Conservation (phyloP, 345 rosid genomes). For the Sonneratia alba region DNA sequence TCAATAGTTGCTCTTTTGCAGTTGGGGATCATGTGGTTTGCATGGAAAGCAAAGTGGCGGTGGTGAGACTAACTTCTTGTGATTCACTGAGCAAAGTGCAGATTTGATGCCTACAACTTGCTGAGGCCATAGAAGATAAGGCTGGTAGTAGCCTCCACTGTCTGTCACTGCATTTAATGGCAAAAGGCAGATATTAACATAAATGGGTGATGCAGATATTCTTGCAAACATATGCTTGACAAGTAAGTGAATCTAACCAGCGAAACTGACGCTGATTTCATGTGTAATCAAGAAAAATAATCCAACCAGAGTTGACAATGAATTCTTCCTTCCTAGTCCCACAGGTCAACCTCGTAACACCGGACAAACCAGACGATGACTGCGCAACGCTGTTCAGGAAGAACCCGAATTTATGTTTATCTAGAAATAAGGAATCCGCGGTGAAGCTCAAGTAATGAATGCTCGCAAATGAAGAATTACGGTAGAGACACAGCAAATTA, state of each 20-base stretch:
- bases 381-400: too few species aligned
- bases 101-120: not conserved
- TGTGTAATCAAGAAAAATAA: too few species aligned
- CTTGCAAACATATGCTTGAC: not conserved
- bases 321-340: too few species aligned
- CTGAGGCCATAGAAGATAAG: not conserved
- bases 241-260: not conserved
- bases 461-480: too few species aligned
- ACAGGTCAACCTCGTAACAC: too few species aligned
- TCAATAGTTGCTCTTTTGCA: slow-evolving; percentile 1
- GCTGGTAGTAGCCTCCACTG: not conserved
- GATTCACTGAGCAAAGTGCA: not conserved
- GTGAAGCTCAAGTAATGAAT: too few species aligned
- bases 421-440: too few species aligned
- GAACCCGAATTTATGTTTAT: too few species aligned
- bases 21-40: not conserved
- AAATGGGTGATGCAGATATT: not conserved
- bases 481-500: too few species aligned
- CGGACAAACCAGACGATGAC: too few species aligned
- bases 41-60: not conserved
- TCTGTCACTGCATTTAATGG: not conserved
- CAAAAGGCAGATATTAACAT: not conserved
- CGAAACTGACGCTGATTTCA: too few species aligned
- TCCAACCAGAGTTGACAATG: too few species aligned
- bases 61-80: not conserved